phyloP scores from a whole-genome alignment of 2,329 filamentous ascomycete species.

The Talaromyces sp. region DNA sequence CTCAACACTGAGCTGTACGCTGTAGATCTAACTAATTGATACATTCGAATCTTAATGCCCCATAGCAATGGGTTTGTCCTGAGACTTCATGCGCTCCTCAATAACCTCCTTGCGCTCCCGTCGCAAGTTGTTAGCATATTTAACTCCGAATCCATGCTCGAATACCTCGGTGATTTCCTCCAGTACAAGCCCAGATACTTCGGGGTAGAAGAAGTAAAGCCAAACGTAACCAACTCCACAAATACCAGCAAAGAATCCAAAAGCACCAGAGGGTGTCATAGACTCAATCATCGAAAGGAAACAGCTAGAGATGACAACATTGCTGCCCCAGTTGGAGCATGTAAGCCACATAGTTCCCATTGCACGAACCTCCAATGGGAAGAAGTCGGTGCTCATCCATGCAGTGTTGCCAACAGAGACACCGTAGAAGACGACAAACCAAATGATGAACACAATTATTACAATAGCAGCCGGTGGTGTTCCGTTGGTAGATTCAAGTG shows the following conservation, averaged over 20 bases:
- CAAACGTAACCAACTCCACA: constrained; percentile 51
- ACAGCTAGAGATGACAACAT: constrained; percentile 55
- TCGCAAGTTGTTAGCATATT: constrained; percentile 44
- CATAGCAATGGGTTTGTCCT: constrained; percentile 13
- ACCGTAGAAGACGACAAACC: constrained; percentile 50
- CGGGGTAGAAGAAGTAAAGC: constrained; percentile 31
- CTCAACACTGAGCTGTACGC: no score
- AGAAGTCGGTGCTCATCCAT: constrained; percentile 55
- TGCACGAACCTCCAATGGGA: constrained; percentile 53
- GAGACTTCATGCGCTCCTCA: constrained; percentile 26
- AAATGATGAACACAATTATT: constrained; percentile 50
- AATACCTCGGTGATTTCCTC: constrained; percentile 52
- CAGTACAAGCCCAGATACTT: constrained; percentile 25
- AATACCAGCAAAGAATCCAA: constrained; percentile 56
- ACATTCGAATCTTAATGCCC: constrained; percentile 27
- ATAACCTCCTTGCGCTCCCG: constrained; percentile 37
- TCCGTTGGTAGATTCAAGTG: constrained; percentile 9
- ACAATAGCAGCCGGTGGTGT: constrained; percentile 43
- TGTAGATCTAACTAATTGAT: no score
- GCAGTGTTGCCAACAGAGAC: constrained; percentile 53
- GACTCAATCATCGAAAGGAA: constrained; percentile 55
- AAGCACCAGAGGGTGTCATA: constrained; percentile 54
- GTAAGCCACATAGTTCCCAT: constrained; percentile 56
- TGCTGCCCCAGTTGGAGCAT: constrained; percentile 51
- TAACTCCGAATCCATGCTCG: constrained; percentile 53